Evolutionary conservation across 495 filamentous ascomycete genomes (phyloP).

Genomic region (Paragyromitra xinjiangensis): DNA sequence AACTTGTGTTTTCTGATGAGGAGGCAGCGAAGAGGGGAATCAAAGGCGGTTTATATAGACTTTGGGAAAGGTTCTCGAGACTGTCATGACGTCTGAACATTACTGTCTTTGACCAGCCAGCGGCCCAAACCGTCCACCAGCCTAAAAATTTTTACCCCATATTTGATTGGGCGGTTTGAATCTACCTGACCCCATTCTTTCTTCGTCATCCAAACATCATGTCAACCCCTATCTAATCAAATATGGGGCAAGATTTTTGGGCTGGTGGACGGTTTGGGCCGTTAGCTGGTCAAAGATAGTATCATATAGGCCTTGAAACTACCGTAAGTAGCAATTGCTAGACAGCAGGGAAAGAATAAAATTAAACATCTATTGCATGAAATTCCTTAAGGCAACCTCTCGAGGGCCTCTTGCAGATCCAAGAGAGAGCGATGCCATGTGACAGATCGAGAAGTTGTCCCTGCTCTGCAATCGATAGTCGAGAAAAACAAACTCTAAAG

Average conservation of each 20-base stretch:
- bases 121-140: no score
- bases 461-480: constrained; percentile 8
- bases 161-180: no score
- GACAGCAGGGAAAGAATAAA: neutral
- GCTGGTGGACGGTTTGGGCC: no score
- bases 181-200: no score
- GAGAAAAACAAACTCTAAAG: neutral
- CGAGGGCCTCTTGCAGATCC: neutral
- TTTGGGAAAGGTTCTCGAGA: neutral
- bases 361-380: constrained; percentile 28
- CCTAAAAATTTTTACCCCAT: no score
- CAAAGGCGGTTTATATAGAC: constrained; percentile 32
- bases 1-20: constrained; percentile 13
- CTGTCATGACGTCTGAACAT: constrained; percentile 23
- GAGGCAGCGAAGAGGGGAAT: neutral
- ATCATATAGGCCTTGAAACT: neutral
- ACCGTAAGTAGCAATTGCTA: neutral
- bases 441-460: neutral
- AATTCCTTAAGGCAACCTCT: neutral
- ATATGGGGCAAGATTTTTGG: no score
- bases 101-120: no score
- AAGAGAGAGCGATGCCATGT: neutral
- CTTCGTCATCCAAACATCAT: no score
- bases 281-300: no score
- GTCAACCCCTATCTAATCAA: no score